Conservation (phyloP, 305 asterid species). For the Fraxinus greggii region DNA sequence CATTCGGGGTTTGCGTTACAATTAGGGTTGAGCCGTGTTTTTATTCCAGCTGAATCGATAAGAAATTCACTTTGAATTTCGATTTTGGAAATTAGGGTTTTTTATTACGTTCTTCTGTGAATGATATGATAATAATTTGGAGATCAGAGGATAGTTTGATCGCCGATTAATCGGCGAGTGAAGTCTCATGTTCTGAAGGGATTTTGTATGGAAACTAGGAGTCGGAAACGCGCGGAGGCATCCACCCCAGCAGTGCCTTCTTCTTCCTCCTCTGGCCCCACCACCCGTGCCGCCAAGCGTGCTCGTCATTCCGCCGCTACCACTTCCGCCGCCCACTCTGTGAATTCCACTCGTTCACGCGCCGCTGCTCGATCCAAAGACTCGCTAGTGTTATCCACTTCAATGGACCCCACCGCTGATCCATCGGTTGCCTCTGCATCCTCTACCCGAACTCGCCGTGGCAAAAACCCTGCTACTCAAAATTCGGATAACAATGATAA, state of each 20-base stretch:
- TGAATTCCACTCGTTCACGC: conserved; percentile 73
- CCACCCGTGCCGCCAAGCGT: conserved; percentile 80
- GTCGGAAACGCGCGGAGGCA: conserved; percentile 99
- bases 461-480: conserved; percentile 57
- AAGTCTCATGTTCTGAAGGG: conserved; percentile 51
- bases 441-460: conserved; percentile 72
- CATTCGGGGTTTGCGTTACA: background rate
- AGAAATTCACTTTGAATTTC: conserved; percentile 32
- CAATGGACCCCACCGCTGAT: conserved; percentile 79
- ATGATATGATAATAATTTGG: conserved; percentile 41
- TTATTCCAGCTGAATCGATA: conserved; percentile 26
- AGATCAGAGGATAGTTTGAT: conserved; percentile 51
- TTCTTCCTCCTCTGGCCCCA: conserved; percentile 58
- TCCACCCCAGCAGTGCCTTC: conserved; percentile 87
- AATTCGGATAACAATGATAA: conserved; percentile 50
- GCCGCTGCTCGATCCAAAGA: conserved; percentile 44
- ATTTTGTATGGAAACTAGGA: conserved; percentile 99
- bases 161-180: conserved; percentile 98
- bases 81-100: conserved; percentile 42
- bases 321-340: conserved; percentile 27
- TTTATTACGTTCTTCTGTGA: conserved; percentile 12
- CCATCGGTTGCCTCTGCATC: conserved; percentile 78
- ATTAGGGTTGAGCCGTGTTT: conserved; percentile 17
- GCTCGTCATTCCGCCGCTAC: conserved; percentile 59
- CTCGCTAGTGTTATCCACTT: conserved; percentile 35